Percentiles rank a stretch among this genome's conserved stretches.
These are phyloP conservation scores for Leccinellum albellum DNA, from an alignment of 768 basidiomycete genomes.

Conservation along the genomic window DNA sequence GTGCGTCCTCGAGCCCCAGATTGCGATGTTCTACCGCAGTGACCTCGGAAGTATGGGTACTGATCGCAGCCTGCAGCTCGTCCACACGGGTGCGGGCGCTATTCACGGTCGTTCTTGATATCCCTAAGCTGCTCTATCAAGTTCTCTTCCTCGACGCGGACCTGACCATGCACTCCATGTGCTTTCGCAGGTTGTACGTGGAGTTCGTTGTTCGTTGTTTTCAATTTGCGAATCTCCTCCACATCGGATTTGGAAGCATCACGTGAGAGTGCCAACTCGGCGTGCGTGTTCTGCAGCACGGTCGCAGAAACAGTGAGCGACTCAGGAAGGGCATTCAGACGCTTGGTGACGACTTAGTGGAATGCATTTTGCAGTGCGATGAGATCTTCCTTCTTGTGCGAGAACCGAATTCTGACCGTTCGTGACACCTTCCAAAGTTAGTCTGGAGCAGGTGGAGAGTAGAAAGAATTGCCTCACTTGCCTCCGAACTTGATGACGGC, in stretches of 20 bases:
- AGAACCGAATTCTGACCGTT: conserved; percentile 48
- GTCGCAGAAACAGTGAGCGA: conserved; percentile 49
- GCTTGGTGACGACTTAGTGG: conserved; percentile 51
- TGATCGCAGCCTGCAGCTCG: conserved; percentile 44
- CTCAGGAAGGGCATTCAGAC: conserved; percentile 58
- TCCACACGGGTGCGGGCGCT: conserved; percentile 52
- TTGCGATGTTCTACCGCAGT: conserved; percentile 48
- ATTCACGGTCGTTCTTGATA: conserved; percentile 66
- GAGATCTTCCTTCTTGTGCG: conserved; percentile 46
- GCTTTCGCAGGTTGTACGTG: conserved; percentile 75
- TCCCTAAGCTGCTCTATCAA: conserved; percentile 57
- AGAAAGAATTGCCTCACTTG: conserved; percentile 28
- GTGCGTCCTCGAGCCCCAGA: conserved; percentile 64
- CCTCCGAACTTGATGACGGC: conserved; percentile 13
- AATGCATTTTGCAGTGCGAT: conserved; percentile 48
- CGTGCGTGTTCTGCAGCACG: conserved; percentile 56
- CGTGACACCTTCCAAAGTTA: conserved; percentile 44
- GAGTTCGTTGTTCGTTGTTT: conserved; percentile 54
- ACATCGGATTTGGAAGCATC: conserved; percentile 58
- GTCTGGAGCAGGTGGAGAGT: conserved; percentile 45
- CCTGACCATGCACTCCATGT: conserved; percentile 70
- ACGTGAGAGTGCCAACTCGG: conserved; percentile 57
- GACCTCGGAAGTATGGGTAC: conserved; percentile 44
- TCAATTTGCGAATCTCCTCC: conserved; percentile 62
- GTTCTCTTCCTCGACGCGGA: conserved; percentile 78